Evolutionary conservation across 2,329 filamentous ascomycete genomes (phyloP), one percentile per base, ranked within the genome.

Genomic region (Xylariaceae sp.): DNA sequence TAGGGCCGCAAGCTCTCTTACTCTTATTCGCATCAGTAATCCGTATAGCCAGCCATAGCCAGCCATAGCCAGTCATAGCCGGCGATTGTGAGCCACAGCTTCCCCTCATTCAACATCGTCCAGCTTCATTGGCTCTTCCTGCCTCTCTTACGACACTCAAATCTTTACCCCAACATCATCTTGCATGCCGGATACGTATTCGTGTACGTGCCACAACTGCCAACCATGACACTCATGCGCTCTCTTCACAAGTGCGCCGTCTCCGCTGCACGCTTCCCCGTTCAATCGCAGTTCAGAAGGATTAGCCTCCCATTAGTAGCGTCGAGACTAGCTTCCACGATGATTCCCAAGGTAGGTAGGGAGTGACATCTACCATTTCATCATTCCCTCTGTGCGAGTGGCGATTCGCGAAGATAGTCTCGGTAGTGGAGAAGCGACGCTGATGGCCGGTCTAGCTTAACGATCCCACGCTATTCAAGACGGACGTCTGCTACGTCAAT

Each of bases 401-500:
- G 8, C 17, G 4, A 23, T 30, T 30, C 5, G 23, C 23, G 23
- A 30, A 30, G 23, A 30, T 5, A 30, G 23, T 30, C 23, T 55
- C 23, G 47, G 37, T n/a, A 23, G 52, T 47, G 44, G 35, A 5
- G 17, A 50, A 37, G 13, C 2, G 15, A 37, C n/a, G 15, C 50
- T 61, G 44, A 63, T 11, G 5, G 17, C 4, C 54, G 23, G 23
- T 51, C 51, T 56, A 92, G 87, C 84, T 93, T 70, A 89, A 86
- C 71, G 89, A 93, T 67, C 83, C 84, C 42, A 90, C 88, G 23
- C 83, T 99, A 61, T 84, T 97, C 70, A 97, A 95, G 78, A 85
- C 88, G 67, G 84, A 92, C 72, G 83, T 85, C 61, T 84, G 86
- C 70, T 97, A 93, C 72, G 87, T 97, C 71, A 93, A 99, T 73